Evolutionary conservation across 2,329 filamentous ascomycete genomes (phyloP).

Genomic region (Hysterium pulicare): DNA sequence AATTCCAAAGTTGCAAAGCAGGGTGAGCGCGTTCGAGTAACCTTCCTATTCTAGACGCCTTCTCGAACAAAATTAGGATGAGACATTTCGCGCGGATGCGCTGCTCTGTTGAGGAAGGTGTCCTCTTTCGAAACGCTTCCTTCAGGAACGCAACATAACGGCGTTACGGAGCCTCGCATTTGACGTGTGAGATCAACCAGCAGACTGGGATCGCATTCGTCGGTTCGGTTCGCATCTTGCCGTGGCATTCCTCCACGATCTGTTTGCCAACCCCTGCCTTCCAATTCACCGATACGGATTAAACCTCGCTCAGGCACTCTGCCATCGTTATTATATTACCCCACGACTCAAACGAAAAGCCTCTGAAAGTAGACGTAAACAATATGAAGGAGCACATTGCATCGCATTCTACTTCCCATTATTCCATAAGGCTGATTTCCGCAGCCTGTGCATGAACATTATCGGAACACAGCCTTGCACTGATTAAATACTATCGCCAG

Average conservation of each 20-base stretch:
- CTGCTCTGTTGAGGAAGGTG: not conserved
- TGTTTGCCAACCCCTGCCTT: not conserved
- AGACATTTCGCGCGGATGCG: too few species aligned
- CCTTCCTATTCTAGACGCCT: not conserved
- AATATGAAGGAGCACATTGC: not conserved
- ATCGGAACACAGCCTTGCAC: not conserved
- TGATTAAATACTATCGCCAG: slow-evolving; percentile 11
- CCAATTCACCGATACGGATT: not conserved
- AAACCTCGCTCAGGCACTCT: not conserved
- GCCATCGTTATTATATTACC: not conserved
- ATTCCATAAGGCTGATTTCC: not conserved
- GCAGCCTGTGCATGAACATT: not conserved
- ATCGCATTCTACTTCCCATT: too few species aligned
- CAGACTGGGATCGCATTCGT: too few species aligned
- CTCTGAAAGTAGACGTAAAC: not conserved
- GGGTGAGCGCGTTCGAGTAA: not conserved
- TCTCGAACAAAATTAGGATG: not conserved
- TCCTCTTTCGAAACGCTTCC: not conserved
- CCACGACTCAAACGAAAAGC: not conserved
- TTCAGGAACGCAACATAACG: not conserved
- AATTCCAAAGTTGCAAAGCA: not conserved
- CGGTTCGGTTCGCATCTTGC: too few species aligned
- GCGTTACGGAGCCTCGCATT: not conserved
- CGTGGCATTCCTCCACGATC: not conserved
- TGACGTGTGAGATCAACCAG: too few species aligned